These are phyloP conservation scores for Misopates orontium DNA, from an alignment of 257 asterid species.

Conservation along the genomic window DNA sequence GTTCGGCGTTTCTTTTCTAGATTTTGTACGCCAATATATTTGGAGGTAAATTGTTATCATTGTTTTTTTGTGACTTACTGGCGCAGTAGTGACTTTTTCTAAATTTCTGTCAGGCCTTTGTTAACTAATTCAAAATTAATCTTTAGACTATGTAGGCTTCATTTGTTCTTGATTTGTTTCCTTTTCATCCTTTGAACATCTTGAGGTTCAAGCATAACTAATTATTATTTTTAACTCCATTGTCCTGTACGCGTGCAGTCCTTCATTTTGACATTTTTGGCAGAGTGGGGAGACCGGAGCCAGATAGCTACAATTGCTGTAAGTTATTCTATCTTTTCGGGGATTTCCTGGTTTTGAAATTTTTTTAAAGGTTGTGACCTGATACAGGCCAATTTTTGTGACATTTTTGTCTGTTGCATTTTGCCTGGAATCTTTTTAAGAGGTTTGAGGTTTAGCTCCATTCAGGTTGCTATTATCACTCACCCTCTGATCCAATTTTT, in stretches of 20 bases:
- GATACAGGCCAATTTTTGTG: background rate
- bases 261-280: conserved; percentile 87
- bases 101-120: background rate
- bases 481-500: too few species aligned
- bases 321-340: conserved; percentile 35
- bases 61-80: background rate
- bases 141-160: too few species aligned
- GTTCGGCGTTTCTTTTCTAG: conserved; percentile 75
- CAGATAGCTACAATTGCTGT: conserved; percentile 98
- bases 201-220: background rate
- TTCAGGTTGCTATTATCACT: background rate
- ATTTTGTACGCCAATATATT: conserved; percentile 81
- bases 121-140: background rate
- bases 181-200: background rate
- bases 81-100: background rate
- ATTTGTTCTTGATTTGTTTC: background rate
- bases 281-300: conserved; percentile 99
- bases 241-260: conserved; percentile 56
- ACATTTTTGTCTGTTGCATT: conserved; percentile 1
- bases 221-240: conserved; percentile 4
- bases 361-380: too few species aligned
- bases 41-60: conserved; percentile 58
- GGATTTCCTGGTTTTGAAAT: background rate
- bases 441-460: background rate
- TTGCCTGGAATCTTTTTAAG: conserved; percentile 10